Evolutionary conservation across 2,329 filamentous ascomycete genomes (phyloP).

Genomic region (Podosphaera leucotricha): DNA sequence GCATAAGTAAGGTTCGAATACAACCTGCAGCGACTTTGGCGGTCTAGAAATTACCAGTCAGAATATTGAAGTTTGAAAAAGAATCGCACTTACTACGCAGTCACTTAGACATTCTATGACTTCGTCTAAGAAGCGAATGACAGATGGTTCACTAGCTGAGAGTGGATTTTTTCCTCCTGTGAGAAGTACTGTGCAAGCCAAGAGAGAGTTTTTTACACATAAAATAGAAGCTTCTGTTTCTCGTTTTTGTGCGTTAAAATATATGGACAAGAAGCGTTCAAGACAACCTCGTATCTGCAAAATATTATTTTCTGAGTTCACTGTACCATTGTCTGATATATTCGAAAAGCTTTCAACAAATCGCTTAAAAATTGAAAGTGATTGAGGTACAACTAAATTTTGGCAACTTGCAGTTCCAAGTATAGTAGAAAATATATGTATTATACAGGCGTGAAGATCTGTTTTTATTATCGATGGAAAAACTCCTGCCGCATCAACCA

Average conservation of each 20-base stretch:
- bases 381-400: slow-evolving; percentile 66
- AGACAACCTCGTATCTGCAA: slow-evolving; percentile 59
- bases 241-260: slow-evolving; percentile 50
- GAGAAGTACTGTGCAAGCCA: slow-evolving; percentile 73
- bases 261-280: slow-evolving; percentile 59
- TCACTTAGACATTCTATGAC: slow-evolving; percentile 64
- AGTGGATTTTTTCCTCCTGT: slow-evolving; percentile 57
- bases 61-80: not conserved
- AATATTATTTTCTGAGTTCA: slow-evolving; percentile 15
- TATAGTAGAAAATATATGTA: slow-evolving; percentile 90
- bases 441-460: slow-evolving; percentile 83
- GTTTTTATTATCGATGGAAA: slow-evolving; percentile 94
- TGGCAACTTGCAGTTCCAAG: slow-evolving; percentile 74
- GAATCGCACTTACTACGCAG: slow-evolving; percentile 31
- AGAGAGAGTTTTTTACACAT: slow-evolving; percentile 79
- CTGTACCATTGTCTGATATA: slow-evolving; percentile 18
- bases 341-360: slow-evolving; percentile 57
- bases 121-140: slow-evolving; percentile 55
- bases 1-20: slow-evolving; percentile 58
- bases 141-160: slow-evolving; percentile 48
- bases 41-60: slow-evolving; percentile 24
- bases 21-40: slow-evolving; percentile 81
- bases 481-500: slow-evolving; percentile 85
- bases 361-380: slow-evolving; percentile 72
- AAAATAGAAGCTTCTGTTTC: slow-evolving; percentile 53